Evolutionary conservation across 257 asterid species (phyloP), one percentile per base, ranked within the genome.

Genomic region (Ajuga chamaepitys): DNA sequence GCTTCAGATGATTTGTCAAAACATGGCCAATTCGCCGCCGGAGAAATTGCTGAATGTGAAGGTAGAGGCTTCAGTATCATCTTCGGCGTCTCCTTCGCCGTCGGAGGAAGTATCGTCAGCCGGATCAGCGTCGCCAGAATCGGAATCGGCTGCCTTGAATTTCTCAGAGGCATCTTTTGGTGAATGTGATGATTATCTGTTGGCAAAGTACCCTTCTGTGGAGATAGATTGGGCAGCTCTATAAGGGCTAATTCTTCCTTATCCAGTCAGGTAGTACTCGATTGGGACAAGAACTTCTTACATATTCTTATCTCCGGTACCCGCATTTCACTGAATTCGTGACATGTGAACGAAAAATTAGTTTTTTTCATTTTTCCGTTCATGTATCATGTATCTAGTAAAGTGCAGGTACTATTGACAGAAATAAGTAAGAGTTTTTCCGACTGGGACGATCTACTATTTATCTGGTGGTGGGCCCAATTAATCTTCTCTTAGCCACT

Each of bases 161-260:
- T 78, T 77, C 60, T 24, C 80, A 2, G 87, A 82, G 75, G 70
- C 83, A 3, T 64, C 68, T 0, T 81, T 79, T 40, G 79, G 71
- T 2, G 79, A 64, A 2, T 65, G 25, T 9, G 67, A 62, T 13
- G 70, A 79, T 62, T 57, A 74, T 65, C 10, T 77, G 69, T 68
- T 91, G 86, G 71, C 76, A 10, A 91, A 91, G 81, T 79, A n/a
- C 9, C 98, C 96, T 7, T 91, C 98, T 0, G 87, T 88, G 70
- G 98, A 91, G 90, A 91, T 91, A 45, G 96, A 88, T 82, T 91
- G 98, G 98, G 94, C 85, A 40, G 68, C 97, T 58, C 52, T 89
- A 21, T 79, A 32, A 40, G 25, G 46, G 10, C 16, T 32, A 9
- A 56, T 24, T 10, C 5, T 11, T 52, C 32, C 18, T 25, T 11